phyloP scores from a whole-genome alignment of 345 rosid species.

The Linum usitatissimum region DNA sequence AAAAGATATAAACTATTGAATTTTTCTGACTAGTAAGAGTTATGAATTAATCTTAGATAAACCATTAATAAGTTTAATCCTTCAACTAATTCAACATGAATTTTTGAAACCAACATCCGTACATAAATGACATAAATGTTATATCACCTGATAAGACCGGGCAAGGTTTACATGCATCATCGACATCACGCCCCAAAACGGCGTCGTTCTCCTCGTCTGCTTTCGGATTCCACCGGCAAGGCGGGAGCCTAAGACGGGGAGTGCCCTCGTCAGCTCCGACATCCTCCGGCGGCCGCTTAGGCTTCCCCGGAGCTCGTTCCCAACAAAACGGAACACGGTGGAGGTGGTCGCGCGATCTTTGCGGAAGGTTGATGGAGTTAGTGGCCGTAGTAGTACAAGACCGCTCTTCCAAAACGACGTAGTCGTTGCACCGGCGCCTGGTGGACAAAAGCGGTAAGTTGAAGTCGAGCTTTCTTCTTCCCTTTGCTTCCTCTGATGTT shows the following conservation, averaged over 20 bases:
- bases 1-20: too few relatives aligned
- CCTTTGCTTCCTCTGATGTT: too few relatives aligned
- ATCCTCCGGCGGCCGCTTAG: slow-evolving; percentile 25
- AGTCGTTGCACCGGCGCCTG: slow-evolving; percentile 28
- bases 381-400: background rate
- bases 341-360: slow-evolving; percentile 12
- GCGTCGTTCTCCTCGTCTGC: background rate
- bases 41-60: too few relatives aligned
- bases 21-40: too few relatives aligned
- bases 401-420: background rate
- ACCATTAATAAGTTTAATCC: too few relatives aligned
- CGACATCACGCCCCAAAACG: background rate
- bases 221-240: slow-evolving; percentile 32
- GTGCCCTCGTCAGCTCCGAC: slow-evolving; percentile 25
- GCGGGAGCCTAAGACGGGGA: slow-evolving; percentile 62
- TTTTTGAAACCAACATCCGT: too few relatives aligned
- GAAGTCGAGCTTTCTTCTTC: slow-evolving; percentile 29
- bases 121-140: too few relatives aligned
- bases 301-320: slow-evolving; percentile 81
- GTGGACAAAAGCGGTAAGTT: slow-evolving; percentile 64
- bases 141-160: too few relatives aligned
- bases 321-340: slow-evolving; percentile 64
- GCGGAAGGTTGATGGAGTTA: slow-evolving; percentile 12
- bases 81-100: too few relatives aligned
- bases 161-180: too few relatives aligned